Conservation (phyloP, 768 basidiomycete genomes). For the Auricularia heimuer region DNA sequence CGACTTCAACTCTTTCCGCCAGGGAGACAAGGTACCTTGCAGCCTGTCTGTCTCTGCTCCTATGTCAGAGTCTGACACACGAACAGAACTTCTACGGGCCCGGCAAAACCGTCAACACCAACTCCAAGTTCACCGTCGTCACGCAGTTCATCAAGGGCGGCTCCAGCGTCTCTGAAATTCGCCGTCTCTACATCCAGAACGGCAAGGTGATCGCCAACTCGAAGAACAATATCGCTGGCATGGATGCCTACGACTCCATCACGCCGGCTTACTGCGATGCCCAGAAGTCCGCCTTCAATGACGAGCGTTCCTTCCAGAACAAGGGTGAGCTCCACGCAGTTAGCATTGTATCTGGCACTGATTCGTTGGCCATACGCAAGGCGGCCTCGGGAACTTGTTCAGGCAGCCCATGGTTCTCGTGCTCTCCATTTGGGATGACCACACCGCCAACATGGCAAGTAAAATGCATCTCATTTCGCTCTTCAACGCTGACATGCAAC, state of each 20-base stretch:
- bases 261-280: slow-evolving; percentile 37
- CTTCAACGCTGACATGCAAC: not conserved
- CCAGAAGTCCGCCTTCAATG: slow-evolving; percentile 36
- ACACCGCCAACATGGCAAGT: slow-evolving; percentile 26
- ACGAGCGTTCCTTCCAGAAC: slow-evolving; percentile 31
- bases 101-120: slow-evolving; percentile 13
- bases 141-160: slow-evolving; percentile 45
- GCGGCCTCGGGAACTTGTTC: not conserved
- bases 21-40: slow-evolving; percentile 25
- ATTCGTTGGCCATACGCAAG: not conserved
- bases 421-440: slow-evolving; percentile 45
- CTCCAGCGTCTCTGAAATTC: slow-evolving; percentile 39
- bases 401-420: slow-evolving; percentile 37
- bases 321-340: slow-evolving; percentile 31
- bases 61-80: not conserved
- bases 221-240: slow-evolving; percentile 34
- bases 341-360: slow-evolving; percentile 21
- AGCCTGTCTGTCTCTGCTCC: not conserved
- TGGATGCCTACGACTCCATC: slow-evolving; percentile 35
- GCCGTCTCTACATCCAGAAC: slow-evolving; percentile 46
- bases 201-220: slow-evolving; percentile 44
- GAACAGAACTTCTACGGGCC: slow-evolving; percentile 15
- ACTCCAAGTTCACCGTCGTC: slow-evolving; percentile 23
- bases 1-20: slow-evolving; percentile 54
- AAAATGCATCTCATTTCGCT: too few relatives aligned